Evolutionary conservation across 2,329 filamentous ascomycete species (phyloP), one percentile per base, ranked within the genome.

Genomic region (Ceratocystis smalleyi): DNA sequence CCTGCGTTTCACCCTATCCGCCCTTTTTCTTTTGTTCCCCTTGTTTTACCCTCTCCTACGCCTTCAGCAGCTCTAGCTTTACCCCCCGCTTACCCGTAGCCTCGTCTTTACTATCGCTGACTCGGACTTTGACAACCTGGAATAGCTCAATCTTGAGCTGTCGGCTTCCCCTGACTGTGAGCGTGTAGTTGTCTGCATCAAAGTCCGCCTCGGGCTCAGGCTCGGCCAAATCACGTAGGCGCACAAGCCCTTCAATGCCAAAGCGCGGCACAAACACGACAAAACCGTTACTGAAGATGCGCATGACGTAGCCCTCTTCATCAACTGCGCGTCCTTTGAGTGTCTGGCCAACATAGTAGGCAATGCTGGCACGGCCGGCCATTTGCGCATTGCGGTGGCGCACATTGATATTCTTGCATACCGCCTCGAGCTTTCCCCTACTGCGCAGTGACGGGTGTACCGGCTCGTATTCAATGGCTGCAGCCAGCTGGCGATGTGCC

Each of bases 381-480:
- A 95, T 87, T 75, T 99, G 94, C 40, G 94, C 94, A 74, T 99
- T 99, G 71, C 94, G 89, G 75, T 99, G 94, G 6, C 94, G 86
- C 65, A 94, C 86, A 74, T 99, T 99, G 81, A 99, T 96, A 77
- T 99, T 99, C 75, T 91, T 91, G 81, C 94, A 97, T 27, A 99
- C 89, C 65, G 85, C 88, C 75, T 97, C 91, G 64, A 99, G 85
- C 69, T 91, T 89, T 69, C 85, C 84, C 68, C 90, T 87, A 69
- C 87, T 90, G 71, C 89, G 87, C 65, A 95, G 82, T 59, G 85
- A 86, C 6, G 89, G 81, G 72, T 95, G 87, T n/a, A 94, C 81
- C 47, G 86, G 79, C 77, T 91, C 91, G 77, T 97, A 97, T 66
- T 87, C 89, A 71, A 99, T 97, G 35, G 94, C 91, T 8, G 94